Evolutionary conservation across 257 asterid species (phyloP).

Genomic region (Fraxinus excelsior): DNA sequence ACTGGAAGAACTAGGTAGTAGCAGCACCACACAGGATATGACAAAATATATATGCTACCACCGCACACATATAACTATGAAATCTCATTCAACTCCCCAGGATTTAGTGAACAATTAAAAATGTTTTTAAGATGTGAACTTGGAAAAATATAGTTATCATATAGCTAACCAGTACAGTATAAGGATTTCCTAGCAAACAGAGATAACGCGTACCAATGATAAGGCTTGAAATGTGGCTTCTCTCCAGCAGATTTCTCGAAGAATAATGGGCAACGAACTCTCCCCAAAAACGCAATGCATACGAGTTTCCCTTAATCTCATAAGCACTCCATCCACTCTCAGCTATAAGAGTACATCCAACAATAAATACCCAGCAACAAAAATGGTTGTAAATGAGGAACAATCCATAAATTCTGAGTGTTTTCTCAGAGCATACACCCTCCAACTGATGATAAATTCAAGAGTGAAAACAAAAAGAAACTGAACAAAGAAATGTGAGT

Average conservation of each 20-base stretch:
- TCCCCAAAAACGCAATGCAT: constrained; percentile 73
- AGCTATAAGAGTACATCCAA: constrained; percentile 57
- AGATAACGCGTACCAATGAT: constrained; percentile 55
- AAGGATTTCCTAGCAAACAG: neutral
- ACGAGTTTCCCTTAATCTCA: constrained; percentile 98
- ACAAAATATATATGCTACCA: neutral
- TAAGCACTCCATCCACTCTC: constrained; percentile 97
- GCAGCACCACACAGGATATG: neutral
- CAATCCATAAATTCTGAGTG: constrained; percentile 5
- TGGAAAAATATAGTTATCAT: neutral
- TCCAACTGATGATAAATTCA: constrained; percentile 11
- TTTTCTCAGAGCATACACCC: constrained; percentile 9
- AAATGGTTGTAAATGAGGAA: constrained; percentile 20
- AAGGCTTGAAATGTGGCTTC: constrained; percentile 73
- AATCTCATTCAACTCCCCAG: neutral
- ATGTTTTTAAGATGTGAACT: neutral
- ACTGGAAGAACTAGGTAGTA: too few relatives aligned
- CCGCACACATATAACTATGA: neutral
- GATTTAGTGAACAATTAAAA: neutral
- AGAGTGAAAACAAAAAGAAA: constrained; percentile 20
- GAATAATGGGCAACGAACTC: constrained; percentile 55
- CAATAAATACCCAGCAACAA: constrained; percentile 25
- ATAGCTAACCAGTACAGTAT: neutral
- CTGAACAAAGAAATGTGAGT: constrained; percentile 6
- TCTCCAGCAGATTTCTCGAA: constrained; percentile 92